Evolutionary conservation across 306 rosid species (phyloP).

Genomic region (Vachellia collinsii): DNA sequence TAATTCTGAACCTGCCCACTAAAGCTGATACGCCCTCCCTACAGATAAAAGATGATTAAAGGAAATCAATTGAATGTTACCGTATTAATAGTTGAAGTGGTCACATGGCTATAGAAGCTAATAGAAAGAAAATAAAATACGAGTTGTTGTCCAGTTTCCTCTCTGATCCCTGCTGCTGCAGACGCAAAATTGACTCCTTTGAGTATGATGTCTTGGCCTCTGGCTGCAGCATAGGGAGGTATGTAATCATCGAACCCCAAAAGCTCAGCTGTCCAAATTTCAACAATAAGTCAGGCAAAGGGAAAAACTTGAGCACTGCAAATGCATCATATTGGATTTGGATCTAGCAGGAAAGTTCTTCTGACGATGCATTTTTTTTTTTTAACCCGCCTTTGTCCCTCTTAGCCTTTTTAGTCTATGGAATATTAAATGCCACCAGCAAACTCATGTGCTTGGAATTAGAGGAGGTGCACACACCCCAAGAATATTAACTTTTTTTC

Average conservation of each 20-base stretch:
- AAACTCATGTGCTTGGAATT: slow-evolving; percentile 38
- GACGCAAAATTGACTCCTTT: slow-evolving; percentile 91
- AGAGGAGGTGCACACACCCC: slow-evolving; percentile 18
- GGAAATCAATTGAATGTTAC: not conserved
- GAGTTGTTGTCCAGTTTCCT: slow-evolving; percentile 93
- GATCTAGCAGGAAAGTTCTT: slow-evolving; percentile 30
- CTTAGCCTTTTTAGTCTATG: slow-evolving; percentile 1
- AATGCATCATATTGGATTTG: not conserved
- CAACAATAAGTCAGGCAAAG: slow-evolving; percentile 10
- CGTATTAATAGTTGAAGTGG: slow-evolving; percentile 2
- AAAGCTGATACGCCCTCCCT: slow-evolving; percentile 86
- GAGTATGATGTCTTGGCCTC: slow-evolving; percentile 69
- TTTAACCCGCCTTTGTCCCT: not conserved
- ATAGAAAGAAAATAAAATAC: slow-evolving; percentile 32
- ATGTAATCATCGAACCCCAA: slow-evolving; percentile 79
- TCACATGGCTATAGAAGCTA: not conserved
- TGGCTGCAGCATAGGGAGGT: slow-evolving; percentile 62
- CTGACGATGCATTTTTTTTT: slow-evolving; percentile 12
- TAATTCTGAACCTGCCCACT: slow-evolving; percentile 84
- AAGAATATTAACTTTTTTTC: slow-evolving; percentile 6
- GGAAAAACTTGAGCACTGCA: not conserved
- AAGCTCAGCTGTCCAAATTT: slow-evolving; percentile 67
- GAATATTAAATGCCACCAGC: slow-evolving; percentile 34
- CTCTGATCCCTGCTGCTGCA: slow-evolving; percentile 97
- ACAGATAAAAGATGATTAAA: slow-evolving; percentile 2